Evolutionary conservation across 805 yeast genomes (phyloP).

Genomic region (Lachancea dasiensis): DNA sequence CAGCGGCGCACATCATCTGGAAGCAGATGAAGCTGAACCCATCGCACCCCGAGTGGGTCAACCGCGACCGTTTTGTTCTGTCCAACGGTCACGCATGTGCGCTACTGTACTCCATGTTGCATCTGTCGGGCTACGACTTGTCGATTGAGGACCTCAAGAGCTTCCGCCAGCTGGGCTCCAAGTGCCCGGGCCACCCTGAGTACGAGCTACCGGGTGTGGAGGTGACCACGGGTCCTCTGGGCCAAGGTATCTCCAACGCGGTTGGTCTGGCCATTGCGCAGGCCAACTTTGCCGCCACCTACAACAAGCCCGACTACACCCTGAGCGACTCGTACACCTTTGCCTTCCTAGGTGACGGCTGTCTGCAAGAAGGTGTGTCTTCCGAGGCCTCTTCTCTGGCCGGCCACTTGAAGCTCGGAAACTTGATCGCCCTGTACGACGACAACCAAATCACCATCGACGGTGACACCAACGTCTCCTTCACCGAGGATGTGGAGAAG

Average conservation of each 20-base stretch:
- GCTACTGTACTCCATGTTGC: conserved; percentile 75
- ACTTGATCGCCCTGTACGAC: conserved; percentile 92
- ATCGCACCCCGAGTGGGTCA: conserved; percentile 84
- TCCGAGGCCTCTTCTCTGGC: conserved; percentile 93
- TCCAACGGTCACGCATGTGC: conserved; percentile 98
- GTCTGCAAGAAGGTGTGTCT: conserved; percentile 96
- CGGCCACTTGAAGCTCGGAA: conserved; percentile 90
- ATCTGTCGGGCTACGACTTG: conserved; percentile 72
- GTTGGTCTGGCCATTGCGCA: conserved; percentile 96
- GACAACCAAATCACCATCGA: conserved; percentile 96
- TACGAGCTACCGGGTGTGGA: conserved; percentile 87
- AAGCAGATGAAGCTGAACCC: conserved; percentile 82
- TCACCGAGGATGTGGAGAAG: conserved; percentile 84
- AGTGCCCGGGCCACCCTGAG: conserved; percentile 98
- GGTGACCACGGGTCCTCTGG: conserved; percentile 97
- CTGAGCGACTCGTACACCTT: conserved; percentile 73
- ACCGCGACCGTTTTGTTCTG: conserved; percentile 91
- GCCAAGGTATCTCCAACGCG: conserved; percentile 95
- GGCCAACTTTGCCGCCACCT: conserved; percentile 84
- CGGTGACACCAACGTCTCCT: conserved; percentile 83
- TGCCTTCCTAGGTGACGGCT: conserved; percentile 90
- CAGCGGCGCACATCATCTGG: conserved; percentile 83
- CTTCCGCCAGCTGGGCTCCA: conserved; percentile 86
- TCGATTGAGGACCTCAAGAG: conserved; percentile 79
- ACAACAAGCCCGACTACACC: conserved; percentile 78